Evolutionary conservation across 202 grass and related monocot genomes (phyloP), one percentile per base, ranked within the genome.

Genomic region (Zoysia matrella): DNA sequence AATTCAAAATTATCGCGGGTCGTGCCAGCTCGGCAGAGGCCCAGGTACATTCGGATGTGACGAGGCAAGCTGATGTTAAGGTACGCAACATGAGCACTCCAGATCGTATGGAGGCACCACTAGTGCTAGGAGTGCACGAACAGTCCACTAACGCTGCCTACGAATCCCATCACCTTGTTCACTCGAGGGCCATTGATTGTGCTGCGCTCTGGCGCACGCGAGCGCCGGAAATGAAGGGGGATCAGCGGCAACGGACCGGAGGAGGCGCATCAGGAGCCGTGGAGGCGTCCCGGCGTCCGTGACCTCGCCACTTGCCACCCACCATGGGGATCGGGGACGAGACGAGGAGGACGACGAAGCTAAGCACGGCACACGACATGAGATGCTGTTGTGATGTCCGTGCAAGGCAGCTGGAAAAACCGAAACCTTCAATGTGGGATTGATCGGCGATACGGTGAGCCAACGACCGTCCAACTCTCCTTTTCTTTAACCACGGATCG

Each of bases 31-130:
- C 30, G 40, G 11, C 14, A 4, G 55, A 46, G 39, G 5, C 10
- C 39, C 40, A 45, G 50, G 67, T 22, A 56, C 76, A 79, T 30
- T 79, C 64, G 44, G 63, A 79, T 79, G 64, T 57, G 52, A 69
- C 41, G 52, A 69, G 65, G 77, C 65, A 18, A 79, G 53, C 63
- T 8, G 76, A 66, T 8, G 76, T 53, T 78, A 18, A 67, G 74
- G 54, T 41, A n/a, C 5, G 56, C 44, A 30, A 7, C 62, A 48
- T 78, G 22, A 22, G 22, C 22, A 22, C 22, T 22, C 22, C 22
- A 22, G 22, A 22, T 22, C 22, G 22, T 22, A 22, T 22, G 22
- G 22, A 22, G 22, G 22, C 71, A 36, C 58, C 36, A 60, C 56
- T 18, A 15, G 3, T n/a, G 18, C 15, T 18, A n/a, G 55, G 45